Base-by-base conservation (phyloP, 257 asterid species). In the Fraxinus quadrangulata region DNA sequence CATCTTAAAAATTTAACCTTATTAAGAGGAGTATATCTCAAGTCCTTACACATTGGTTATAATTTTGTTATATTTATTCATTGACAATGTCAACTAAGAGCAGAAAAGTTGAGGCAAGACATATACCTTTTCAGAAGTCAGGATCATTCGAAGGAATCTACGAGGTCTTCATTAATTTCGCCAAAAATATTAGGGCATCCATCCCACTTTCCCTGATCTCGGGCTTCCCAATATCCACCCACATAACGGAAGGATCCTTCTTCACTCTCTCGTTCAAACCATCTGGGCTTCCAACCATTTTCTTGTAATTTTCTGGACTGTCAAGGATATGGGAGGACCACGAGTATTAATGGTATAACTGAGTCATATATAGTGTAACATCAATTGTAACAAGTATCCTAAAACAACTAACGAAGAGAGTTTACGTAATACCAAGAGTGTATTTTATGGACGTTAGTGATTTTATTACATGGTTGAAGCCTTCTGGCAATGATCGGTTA, bases 291-390 rank as follows among this genome's bases (percentile, higher is more conserved):
- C 98, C 99, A 94, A 37, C 99, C 99, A 69, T 86, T 83, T 84
- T 92, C 97, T 91, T 94, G 99, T 83, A 92, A 72, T 85, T 94
- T 92, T 83, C 97, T 90, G 2, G 99, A 90, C 99, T 94, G 94
- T 54, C 40, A 24, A 67, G 51, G 36, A 26, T 21, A 47, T 19
- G 21, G 10, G 47, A 11, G 68, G 9, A 11, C 5, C 49, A 11
- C 1, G 49, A 42, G 4, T 42, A 42, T 42, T 2, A 42, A 42
- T 42, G 49, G 33, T 37, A 26, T 10, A 79, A 61, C 36, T 23
- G 37, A 28, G 65, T 21, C 71, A 59, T 31, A 74, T 42, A 45
- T n/a, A 73, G 40, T 28, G 31, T 13, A 45, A 42, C 45, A 12
- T 51, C 39, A 51, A 16, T 63, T 30, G 65, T 17, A 67, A 24